Conservation (phyloP, 306 rosid species). For the Quercus robur region DNA sequence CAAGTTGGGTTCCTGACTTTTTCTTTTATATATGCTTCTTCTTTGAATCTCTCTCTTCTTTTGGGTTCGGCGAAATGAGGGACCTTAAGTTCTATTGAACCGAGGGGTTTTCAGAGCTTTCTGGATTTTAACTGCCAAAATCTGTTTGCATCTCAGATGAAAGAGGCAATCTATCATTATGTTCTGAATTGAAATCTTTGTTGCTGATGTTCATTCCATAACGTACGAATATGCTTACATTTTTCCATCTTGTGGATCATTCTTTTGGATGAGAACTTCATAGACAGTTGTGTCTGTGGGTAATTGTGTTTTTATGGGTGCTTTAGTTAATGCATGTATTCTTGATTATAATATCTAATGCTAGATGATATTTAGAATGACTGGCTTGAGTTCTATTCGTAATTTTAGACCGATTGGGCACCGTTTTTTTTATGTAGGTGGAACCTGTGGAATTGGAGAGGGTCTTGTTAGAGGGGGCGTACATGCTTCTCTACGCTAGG, state of each 20-base stretch:
- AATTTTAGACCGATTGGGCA: neutral
- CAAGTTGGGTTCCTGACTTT: neutral
- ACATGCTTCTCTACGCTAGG: constrained; percentile 86
- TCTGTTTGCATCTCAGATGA: neutral
- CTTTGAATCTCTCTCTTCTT: neutral
- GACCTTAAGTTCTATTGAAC: neutral
- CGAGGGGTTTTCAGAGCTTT: neutral
- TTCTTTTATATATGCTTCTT: neutral
- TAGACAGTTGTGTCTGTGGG: neutral
- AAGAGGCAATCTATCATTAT: neutral
- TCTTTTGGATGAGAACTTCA: neutral
- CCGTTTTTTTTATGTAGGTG: constrained; percentile 43
- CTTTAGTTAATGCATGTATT: neutral
- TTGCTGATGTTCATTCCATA: neutral
- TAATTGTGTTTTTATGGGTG: neutral
- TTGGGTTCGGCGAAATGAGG: neutral
- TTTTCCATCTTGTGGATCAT: neutral
- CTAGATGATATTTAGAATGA: neutral
- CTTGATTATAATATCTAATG: neutral
- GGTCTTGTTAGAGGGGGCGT: constrained; percentile 71
- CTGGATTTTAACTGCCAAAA: neutral
- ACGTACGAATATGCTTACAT: neutral
- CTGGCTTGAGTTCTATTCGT: neutral
- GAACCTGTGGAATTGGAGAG: constrained; percentile 61
- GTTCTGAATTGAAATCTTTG: neutral